Evolutionary conservation across 164 flowering plant species (phyloP).

Genomic region (Annona cherimola): DNA sequence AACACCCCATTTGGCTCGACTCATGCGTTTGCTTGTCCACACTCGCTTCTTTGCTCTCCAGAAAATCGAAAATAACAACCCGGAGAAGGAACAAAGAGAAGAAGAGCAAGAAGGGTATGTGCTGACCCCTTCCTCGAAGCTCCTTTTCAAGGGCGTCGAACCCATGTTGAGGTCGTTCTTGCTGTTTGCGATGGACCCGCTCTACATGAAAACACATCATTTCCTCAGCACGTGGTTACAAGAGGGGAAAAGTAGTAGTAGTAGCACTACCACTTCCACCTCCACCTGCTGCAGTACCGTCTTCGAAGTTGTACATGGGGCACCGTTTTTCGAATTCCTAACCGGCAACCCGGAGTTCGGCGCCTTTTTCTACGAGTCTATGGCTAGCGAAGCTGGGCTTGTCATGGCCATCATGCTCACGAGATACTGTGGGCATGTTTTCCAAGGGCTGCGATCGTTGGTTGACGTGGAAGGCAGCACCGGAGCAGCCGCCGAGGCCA

Average conservation of each 20-base stretch:
- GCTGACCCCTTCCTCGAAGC: constrained; percentile 9
- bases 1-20: constrained; percentile 9
- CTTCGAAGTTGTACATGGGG: constrained; percentile 22
- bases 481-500: constrained; percentile 25
- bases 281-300: constrained; percentile 6
- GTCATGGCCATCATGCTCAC: constrained; percentile 15
- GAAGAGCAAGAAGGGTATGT: not conserved
- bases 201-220: constrained; percentile 15
- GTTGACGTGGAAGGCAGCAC: constrained; percentile 43
- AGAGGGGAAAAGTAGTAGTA: not conserved
- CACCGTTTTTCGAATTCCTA: constrained; percentile 11
- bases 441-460: constrained; percentile 27
- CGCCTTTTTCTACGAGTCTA: constrained; percentile 28
- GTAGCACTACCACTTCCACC: too few relatives aligned
- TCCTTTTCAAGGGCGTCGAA: not conserved
- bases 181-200: constrained; percentile 23
- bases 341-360: constrained; percentile 6
- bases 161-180: constrained; percentile 10
- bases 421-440: constrained; percentile 13
- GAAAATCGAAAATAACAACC: not conserved
- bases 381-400: constrained; percentile 38
- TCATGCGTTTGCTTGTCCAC: constrained; percentile 18
- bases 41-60: constrained; percentile 9
- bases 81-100: not conserved
- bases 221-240: constrained; percentile 21